Percentiles rank a stretch among this genome's conserved stretches.
Conservation (phyloP, 257 asterid species). For the Leptodermis oblonga region DNA sequence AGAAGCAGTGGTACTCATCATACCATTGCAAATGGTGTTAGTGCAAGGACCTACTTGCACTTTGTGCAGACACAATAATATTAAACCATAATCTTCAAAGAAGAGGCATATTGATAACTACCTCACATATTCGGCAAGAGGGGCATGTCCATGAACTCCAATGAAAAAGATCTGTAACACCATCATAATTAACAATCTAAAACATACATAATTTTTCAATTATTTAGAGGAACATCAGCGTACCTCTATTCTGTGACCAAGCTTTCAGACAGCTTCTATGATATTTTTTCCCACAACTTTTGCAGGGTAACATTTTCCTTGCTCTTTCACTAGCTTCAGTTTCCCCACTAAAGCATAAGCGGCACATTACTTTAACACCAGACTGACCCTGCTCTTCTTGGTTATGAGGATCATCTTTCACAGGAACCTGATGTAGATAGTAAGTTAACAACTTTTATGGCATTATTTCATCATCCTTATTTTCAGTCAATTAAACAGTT, state of each 20-base stretch:
- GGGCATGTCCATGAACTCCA: conserved; percentile 99
- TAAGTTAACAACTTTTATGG: conserved; percentile 4
- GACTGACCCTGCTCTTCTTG: conserved; percentile 73
- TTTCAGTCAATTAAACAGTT: neutral
- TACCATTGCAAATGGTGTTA: neutral
- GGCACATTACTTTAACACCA: conserved; percentile 74
- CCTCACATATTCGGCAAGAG: conserved; percentile 95
- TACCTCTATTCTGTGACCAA: conserved; percentile 95
- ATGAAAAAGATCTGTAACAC: conserved; percentile 79
- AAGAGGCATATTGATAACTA: conserved; percentile 27
- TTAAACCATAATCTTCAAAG: neutral
- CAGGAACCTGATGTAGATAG: conserved; percentile 38
- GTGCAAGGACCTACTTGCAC: neutral
- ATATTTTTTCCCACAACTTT: conserved; percentile 80
- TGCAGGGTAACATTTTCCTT: conserved; percentile 88
- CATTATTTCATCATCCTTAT: neutral
- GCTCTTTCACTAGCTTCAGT: conserved; percentile 83
- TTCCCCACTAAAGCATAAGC: conserved; percentile 86
- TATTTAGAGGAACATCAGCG: conserved; percentile 9
- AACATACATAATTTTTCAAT: conserved; percentile 2
- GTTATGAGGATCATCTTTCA: conserved; percentile 35
- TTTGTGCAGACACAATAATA: neutral
- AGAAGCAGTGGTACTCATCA: neutral
- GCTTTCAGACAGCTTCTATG: conserved; percentile 80
- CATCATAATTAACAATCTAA: conserved; percentile 21